Conservation (phyloP, 2,329 filamentous ascomycete species). For the Sporothrix sp. region DNA sequence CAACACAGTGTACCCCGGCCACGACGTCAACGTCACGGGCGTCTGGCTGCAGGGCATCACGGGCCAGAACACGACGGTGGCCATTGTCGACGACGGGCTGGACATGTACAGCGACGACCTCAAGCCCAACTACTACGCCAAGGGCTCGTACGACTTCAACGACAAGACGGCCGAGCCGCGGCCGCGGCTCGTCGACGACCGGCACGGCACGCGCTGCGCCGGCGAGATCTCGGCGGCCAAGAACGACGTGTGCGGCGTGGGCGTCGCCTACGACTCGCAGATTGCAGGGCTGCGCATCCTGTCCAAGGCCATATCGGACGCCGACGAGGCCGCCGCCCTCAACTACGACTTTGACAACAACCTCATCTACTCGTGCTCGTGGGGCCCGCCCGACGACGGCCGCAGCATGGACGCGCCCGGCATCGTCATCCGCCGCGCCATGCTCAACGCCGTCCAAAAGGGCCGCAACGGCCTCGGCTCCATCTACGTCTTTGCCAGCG, state of each 20-base stretch:
- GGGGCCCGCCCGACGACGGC: conserved; percentile 93
- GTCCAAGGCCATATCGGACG: conserved; percentile 80
- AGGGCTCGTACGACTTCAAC: conserved; percentile 94
- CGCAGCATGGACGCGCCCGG: conserved; percentile 88
- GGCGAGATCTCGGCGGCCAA: conserved; percentile 88
- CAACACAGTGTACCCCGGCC: conserved; percentile 69
- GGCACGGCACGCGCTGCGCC: conserved; percentile 86
- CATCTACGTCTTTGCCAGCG: conserved; percentile 93
- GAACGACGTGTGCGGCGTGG: conserved; percentile 91
- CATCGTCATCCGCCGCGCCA: conserved; percentile 76
- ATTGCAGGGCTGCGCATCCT: conserved; percentile 89
- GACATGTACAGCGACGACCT: conserved; percentile 94
- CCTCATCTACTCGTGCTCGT: conserved; percentile 97
- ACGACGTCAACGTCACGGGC: conserved; percentile 94
- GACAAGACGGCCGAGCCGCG: conserved; percentile 69
- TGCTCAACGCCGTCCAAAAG: conserved; percentile 85
- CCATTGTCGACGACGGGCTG: conserved; percentile 90
- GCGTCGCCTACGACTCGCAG: conserved; percentile 84
- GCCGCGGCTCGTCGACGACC: conserved; percentile 75
- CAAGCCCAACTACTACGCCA: conserved; percentile 85
- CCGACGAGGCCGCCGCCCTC: conserved; percentile 84
- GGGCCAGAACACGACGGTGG: conserved; percentile 78
- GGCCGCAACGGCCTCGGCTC: conserved; percentile 76
- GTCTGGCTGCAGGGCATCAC: conserved; percentile 88
- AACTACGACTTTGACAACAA: conserved; percentile 89